These are phyloP conservation scores for Cryptococcus sp. DNA, from an alignment of 1,284 basidiomycete species.

Conservation along the genomic window DNA sequence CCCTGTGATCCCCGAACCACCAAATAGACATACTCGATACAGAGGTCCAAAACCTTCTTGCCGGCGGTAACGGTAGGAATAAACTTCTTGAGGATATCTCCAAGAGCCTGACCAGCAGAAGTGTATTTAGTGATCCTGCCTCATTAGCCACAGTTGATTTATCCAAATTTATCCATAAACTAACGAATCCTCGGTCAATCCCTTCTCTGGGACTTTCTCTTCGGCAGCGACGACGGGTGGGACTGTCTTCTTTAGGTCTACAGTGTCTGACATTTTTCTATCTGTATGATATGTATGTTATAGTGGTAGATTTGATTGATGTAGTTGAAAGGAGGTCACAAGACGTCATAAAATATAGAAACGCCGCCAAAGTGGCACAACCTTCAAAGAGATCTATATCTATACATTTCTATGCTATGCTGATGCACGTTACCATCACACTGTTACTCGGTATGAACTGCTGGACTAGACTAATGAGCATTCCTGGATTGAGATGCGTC, in stretches of 20 bases:
- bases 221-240: constrained; percentile 30
- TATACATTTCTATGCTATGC: too few relatives aligned
- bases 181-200: constrained; percentile 45
- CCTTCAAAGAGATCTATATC: neutral
- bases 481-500: neutral
- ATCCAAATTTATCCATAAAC: constrained; percentile 10
- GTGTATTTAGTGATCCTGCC: constrained; percentile 54
- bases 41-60: constrained; percentile 79
- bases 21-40: constrained; percentile 61
- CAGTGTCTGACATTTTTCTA: constrained; percentile 22
- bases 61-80: constrained; percentile 71
- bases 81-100: constrained; percentile 80
- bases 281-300: neutral
- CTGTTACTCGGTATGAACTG: neutral
- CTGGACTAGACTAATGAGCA: neutral
- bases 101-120: constrained; percentile 84
- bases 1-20: too few relatives aligned
- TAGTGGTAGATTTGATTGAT: neutral
- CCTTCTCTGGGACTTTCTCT: constrained; percentile 36
- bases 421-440: too few relatives aligned
- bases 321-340: neutral
- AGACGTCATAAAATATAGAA: neutral
- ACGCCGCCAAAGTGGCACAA: neutral
- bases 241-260: constrained; percentile 43
- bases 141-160: neutral